Evolutionary conservation across 2,329 filamentous ascomycete genomes (phyloP), one percentile per base, ranked within the genome.

Genomic region (Helicocarpus griseus): DNA sequence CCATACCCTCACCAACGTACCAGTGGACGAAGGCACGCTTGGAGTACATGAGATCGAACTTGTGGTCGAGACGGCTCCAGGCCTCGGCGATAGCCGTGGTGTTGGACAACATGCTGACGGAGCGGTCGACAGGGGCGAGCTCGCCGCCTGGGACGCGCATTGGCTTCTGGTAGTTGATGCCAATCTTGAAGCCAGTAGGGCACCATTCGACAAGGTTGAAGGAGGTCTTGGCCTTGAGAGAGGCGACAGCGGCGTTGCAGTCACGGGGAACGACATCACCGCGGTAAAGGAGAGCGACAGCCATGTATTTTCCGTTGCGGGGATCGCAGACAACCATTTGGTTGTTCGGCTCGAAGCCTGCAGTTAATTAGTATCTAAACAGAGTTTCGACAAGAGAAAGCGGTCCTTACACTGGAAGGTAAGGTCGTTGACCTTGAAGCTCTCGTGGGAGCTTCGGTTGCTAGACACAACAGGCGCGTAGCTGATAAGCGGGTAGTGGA

Each of bases 1-100:
- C 87, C 87, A 93, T 93, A 73, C 87, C 87, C 74, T 93, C 87
- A 59, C 87, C 87, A 50, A 93, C 87, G 60, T 84, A 85, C 81
- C 81, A 84, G 65, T 84, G 81, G n/a, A 84, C 81, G 62, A 85
- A 85, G 11, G 81, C 81, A 56, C 81, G 78, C 72, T 84, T 85
- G 55, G 76, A 77, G 69, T 84, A 84, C 81, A 85, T 85, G 56
- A 85, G 77, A 61, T 85, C 81, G 65, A 85, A 85, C 64, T 85
- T 84, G 69, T 81, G 79, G 63, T 82, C 79, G 33, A 84, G 74
- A 57, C 79, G 73, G 44, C 73, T 74, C 81, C 81, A 85, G 7
- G 81, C 81, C 65, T 84, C 81, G 44, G 80, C 73, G 53, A 85
- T 84, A 40, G 81, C 79, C 24, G 81, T 85, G 49, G 81, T 84